These are phyloP conservation scores for Moricandia arvensis DNA, from an alignment of 345 rosid genomes.

Conservation along the genomic window DNA sequence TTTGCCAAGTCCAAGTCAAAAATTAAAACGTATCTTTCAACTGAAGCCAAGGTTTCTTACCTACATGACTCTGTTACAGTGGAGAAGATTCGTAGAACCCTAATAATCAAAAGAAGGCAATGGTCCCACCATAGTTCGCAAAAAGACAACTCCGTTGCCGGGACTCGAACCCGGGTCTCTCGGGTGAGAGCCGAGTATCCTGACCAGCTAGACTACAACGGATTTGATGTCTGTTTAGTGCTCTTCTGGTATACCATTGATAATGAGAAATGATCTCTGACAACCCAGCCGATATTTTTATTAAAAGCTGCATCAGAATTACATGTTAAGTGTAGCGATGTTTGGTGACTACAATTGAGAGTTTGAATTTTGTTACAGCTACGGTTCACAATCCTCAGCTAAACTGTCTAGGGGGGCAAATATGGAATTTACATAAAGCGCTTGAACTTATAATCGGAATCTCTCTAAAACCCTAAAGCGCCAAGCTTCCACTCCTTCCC, in stretches of 20 bases:
- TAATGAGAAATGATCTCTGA: neutral
- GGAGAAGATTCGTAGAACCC: too few relatives aligned
- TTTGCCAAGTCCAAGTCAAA: too few relatives aligned
- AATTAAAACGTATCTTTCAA: too few relatives aligned
- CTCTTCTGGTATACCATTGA: fast-evolving
- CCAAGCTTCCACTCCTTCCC: neutral
- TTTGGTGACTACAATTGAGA: too few relatives aligned
- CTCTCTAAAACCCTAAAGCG: constrained; percentile 33
- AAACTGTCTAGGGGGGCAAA: too few relatives aligned
- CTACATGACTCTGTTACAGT: too few relatives aligned
- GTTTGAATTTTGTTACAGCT: too few relatives aligned
- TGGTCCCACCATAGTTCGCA: neutral
- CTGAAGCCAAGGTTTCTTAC: too few relatives aligned
- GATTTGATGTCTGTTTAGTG: neutral
- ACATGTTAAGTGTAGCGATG: too few relatives aligned
- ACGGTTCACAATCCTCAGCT: too few relatives aligned
- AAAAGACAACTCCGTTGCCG: constrained; percentile 6
- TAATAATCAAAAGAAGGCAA: neutral
- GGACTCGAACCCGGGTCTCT: constrained; percentile 47
- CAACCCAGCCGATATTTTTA: neutral
- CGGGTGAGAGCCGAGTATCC: constrained; percentile 83
- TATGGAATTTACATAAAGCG: neutral
- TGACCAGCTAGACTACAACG: constrained; percentile 56
- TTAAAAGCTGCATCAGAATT: too few relatives aligned
- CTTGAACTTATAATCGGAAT: neutral